Evolutionary conservation across 208 protist species (phyloP).

Genomic region (Trypanosoma theileri): DNA sequence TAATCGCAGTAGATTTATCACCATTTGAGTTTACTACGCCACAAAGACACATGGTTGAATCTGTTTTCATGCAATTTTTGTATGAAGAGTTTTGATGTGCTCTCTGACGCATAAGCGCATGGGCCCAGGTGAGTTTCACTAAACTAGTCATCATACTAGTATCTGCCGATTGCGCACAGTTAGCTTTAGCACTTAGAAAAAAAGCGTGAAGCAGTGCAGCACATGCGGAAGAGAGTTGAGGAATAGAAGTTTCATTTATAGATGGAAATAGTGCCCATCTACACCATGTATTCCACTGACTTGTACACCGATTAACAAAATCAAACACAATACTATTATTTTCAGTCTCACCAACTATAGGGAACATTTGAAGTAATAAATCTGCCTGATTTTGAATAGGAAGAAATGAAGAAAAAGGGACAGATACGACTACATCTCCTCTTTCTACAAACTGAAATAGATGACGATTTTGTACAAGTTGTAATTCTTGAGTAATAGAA

Average conservation of each 20-base stretch:
- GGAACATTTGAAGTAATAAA: slow-evolving; percentile 22
- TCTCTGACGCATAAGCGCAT: slow-evolving; percentile 52
- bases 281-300: slow-evolving; percentile 45
- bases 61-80: background rate
- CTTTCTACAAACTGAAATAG: slow-evolving; percentile 72
- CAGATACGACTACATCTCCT: slow-evolving; percentile 60
- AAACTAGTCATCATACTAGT: slow-evolving; percentile 75
- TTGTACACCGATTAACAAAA: slow-evolving; percentile 24
- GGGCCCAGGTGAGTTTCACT: slow-evolving; percentile 62
- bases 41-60: slow-evolving; percentile 9
- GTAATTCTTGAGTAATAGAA: slow-evolving; percentile 35
- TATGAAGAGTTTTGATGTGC: background rate
- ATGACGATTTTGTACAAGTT: slow-evolving; percentile 32
- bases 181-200: slow-evolving; percentile 67
- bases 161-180: slow-evolving; percentile 46
- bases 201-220: slow-evolving; percentile 61
- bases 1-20: slow-evolving; percentile 41
- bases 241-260: slow-evolving; percentile 20
- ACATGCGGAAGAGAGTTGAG: slow-evolving; percentile 51
- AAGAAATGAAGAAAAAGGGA: slow-evolving; percentile 19
- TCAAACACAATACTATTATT: slow-evolving; percentile 11
- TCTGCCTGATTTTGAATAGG: slow-evolving; percentile 17
- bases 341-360: slow-evolving; percentile 10
- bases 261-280: slow-evolving; percentile 21
- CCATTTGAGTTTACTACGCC: background rate